Conservation (phyloP, 2,329 filamentous ascomycete species). For the Ascochyta lentis region DNA sequence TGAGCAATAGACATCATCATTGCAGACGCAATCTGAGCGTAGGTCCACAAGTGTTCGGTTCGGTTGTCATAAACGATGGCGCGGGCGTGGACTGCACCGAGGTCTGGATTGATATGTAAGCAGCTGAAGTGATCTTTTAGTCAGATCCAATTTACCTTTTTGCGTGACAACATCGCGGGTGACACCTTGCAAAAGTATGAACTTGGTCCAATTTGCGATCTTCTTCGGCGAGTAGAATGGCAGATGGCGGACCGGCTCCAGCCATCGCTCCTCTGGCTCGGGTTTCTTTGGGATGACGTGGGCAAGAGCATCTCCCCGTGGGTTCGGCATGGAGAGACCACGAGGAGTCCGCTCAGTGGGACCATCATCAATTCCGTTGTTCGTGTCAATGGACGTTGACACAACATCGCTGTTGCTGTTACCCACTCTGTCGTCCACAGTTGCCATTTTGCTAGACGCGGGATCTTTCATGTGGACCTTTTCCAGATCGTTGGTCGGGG, state of each 20-base stretch:
- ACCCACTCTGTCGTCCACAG: not conserved
- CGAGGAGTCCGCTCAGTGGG: conserved; percentile 10
- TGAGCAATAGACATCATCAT: conserved; percentile 77
- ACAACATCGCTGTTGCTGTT: conserved; percentile 4
- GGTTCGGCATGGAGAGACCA: conserved; percentile 6
- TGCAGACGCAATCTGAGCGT: conserved; percentile 57
- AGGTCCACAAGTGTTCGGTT: conserved; percentile 58
- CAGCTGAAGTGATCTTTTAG: accelerated
- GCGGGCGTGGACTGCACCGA: conserved; percentile 49
- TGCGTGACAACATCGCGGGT: conserved; percentile 52
- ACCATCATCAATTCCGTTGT: conserved; percentile 20
- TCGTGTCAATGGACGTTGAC: conserved; percentile 17
- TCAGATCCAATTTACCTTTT: conserved; percentile 34
- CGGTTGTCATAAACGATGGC: conserved; percentile 55
- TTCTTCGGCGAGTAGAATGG: conserved; percentile 38
- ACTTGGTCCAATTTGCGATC: conserved; percentile 52
- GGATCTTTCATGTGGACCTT: conserved; percentile 11
- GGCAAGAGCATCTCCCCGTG: conserved; percentile 5
- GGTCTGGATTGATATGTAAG: conserved; percentile 16
- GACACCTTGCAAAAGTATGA: conserved; percentile 52
- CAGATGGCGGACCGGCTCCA: conserved; percentile 45
- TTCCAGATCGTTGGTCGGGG: conserved; percentile 24
- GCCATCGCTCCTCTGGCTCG: conserved; percentile 43
- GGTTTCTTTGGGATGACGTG: conserved; percentile 30
- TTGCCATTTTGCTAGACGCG: too few relatives aligned